phyloP scores from a whole-genome alignment of 2,329 filamentous ascomycete species.

The Verticillium zaregamsianum region DNA sequence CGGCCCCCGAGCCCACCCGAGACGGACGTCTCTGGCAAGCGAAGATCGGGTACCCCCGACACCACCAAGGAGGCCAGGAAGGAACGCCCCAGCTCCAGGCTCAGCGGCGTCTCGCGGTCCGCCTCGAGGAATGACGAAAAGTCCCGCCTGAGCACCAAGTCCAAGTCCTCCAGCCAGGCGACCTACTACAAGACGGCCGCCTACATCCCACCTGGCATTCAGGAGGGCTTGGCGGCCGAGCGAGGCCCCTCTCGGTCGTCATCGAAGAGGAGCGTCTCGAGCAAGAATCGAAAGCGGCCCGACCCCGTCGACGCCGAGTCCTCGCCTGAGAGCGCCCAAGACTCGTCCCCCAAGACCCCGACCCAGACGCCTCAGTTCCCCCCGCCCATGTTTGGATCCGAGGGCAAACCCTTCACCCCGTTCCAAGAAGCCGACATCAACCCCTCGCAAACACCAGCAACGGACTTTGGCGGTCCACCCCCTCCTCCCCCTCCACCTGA shows the following conservation, averaged over 20 bases:
- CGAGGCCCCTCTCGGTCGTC: conserved; percentile 13
- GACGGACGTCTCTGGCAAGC: conserved; percentile 51
- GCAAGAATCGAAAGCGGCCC: conserved; percentile 41
- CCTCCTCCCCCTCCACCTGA: conserved; percentile 73
- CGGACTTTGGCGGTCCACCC: conserved; percentile 30
- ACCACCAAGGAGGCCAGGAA: conserved; percentile 19
- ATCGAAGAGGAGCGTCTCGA: conserved; percentile 23
- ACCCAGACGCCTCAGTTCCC: conserved; percentile 51
- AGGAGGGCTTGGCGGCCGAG: conserved; percentile 17
- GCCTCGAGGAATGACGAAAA: conserved; percentile 43
- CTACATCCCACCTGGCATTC: conserved; percentile 18
- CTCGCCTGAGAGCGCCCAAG: conserved; percentile 42
- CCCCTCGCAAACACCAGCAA: conserved; percentile 34
- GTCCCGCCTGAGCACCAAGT: conserved; percentile 50
- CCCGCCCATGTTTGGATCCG: conserved; percentile 30
- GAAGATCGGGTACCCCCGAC: conserved; percentile 19
- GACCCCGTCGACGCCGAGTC: conserved; percentile 36
- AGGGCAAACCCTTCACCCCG: conserved; percentile 30
- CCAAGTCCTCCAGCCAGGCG: conserved; percentile 55
- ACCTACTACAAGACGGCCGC: conserved; percentile 40
- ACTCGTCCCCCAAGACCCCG: conserved; percentile 59
- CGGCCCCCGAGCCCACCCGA: conserved; percentile 62
- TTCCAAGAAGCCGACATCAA: conserved; percentile 32
- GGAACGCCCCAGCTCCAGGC: conserved; percentile 38
- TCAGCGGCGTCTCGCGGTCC: conserved; percentile 38